A percentile compares a stretch with the other conserved stretches of the same genome.
phyloP scores from a whole-genome alignment of 768 basidiomycete species.

The Lactarius sanguifluus region DNA sequence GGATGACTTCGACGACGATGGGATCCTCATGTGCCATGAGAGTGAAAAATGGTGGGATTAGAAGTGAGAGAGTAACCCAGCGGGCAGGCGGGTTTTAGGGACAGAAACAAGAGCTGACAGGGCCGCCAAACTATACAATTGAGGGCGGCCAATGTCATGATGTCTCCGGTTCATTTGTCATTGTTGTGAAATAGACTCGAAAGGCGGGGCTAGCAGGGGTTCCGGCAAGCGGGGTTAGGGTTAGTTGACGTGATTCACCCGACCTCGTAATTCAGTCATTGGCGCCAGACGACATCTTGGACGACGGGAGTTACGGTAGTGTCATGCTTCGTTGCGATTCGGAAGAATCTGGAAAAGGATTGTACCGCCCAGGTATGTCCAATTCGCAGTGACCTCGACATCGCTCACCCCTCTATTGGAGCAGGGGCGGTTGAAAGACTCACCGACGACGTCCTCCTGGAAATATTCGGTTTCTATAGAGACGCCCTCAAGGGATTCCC shows the following conservation, averaged over 20 bases:
- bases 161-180: not conserved
- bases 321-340: not conserved
- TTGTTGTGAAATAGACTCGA: not conserved
- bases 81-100: not conserved
- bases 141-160: not conserved
- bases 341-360: not conserved
- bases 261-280: not conserved
- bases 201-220: too few relatives aligned
- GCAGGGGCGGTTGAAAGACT: not conserved
- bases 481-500: not conserved
- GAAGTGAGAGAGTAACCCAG: not conserved
- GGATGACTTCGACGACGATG: conserved; percentile 16
- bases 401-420: not conserved
- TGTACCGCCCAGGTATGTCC: not conserved
- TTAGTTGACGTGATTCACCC: not conserved
- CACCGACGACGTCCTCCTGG: not conserved
- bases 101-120: not conserved
- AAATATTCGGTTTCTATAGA: conserved; percentile 5
- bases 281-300: not conserved
- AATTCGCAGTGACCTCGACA: not conserved
- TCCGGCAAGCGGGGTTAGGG: not conserved
- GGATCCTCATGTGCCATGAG: not conserved
- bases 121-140: not conserved
- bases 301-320: not conserved
- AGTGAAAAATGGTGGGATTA: not conserved